phyloP scores from a whole-genome alignment of 345 rosid genomes.

The Garcia nutans region DNA sequence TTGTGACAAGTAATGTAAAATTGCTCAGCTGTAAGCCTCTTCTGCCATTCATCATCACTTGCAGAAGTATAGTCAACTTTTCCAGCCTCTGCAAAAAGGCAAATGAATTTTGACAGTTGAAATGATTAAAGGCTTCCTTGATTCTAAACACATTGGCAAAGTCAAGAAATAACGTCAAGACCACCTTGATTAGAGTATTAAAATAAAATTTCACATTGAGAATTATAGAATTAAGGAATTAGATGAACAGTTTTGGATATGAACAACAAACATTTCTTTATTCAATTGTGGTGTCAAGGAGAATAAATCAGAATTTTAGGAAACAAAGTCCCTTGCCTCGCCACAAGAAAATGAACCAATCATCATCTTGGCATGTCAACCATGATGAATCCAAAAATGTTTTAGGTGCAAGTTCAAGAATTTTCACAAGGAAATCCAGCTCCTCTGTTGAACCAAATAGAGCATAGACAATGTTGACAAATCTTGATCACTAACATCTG shows the following conservation, averaged over 20 bases:
- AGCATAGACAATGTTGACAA: not conserved
- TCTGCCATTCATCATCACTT: constrained; percentile 74
- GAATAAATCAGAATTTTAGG: not conserved
- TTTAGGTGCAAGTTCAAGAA: not conserved
- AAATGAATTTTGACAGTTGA: constrained; percentile 7
- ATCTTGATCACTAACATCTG: not conserved
- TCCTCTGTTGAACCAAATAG: not conserved
- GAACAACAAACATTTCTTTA: not conserved
- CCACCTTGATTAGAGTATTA: not conserved
- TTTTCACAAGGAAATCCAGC: not conserved
- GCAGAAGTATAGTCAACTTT: constrained; percentile 40
- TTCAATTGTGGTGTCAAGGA: not conserved
- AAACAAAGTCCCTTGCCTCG: not conserved
- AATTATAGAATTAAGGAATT: not conserved
- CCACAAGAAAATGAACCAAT: not conserved
- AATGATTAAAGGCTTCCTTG: not conserved
- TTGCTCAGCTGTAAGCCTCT: constrained; percentile 64
- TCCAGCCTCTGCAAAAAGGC: constrained; percentile 36
- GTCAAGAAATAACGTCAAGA: not conserved
- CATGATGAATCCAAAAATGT: not conserved
- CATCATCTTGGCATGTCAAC: not conserved
- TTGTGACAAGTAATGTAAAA: constrained; percentile 72
- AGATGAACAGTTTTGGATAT: not conserved
- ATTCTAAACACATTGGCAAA: not conserved
- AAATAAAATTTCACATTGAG: not conserved